A percentile compares a stretch with the other conserved stretches of the same genome.
These are phyloP conservation scores for Diaporthe citriasiana DNA, from an alignment of 2,329 filamentous ascomycete genomes.

Conservation along the genomic window DNA sequence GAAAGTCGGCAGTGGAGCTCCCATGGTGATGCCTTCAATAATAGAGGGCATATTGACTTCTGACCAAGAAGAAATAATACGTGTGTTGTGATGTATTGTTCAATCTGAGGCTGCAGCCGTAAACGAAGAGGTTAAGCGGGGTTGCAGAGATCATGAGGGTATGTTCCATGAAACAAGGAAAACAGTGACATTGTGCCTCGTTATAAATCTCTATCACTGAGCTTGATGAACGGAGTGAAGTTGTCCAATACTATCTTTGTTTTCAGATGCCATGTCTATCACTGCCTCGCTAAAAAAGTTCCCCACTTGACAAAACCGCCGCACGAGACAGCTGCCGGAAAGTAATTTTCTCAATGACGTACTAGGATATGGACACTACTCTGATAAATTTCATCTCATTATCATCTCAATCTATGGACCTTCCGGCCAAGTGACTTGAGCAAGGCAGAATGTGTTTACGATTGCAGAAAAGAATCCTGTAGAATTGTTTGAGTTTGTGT, in stretches of 20 bases:
- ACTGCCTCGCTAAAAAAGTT: background rate
- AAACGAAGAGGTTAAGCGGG: background rate
- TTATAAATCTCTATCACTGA: background rate
- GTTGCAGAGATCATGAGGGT: background rate
- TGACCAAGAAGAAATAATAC: background rate
- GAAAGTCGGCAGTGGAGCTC: background rate
- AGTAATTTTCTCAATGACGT: background rate
- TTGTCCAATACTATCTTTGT: background rate
- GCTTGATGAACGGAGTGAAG: background rate
- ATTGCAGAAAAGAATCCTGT: background rate
- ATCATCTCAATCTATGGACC: background rate
- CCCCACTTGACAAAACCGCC: background rate
- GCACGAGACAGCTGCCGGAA: background rate
- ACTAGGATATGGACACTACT: background rate
- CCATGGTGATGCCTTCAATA: background rate
- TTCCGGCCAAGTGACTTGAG: too few species aligned
- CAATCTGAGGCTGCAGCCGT: background rate
- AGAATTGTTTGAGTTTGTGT: background rate
- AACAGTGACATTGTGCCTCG: accelerated
- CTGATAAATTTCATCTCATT: background rate
- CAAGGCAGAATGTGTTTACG: background rate
- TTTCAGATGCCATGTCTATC: background rate
- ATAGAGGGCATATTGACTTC: background rate
- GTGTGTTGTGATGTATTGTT: too few species aligned
- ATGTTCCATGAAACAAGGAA: background rate